Conservation (phyloP, 2,329 filamentous ascomycete genomes). For the Reticulascus tulasneorum region DNA sequence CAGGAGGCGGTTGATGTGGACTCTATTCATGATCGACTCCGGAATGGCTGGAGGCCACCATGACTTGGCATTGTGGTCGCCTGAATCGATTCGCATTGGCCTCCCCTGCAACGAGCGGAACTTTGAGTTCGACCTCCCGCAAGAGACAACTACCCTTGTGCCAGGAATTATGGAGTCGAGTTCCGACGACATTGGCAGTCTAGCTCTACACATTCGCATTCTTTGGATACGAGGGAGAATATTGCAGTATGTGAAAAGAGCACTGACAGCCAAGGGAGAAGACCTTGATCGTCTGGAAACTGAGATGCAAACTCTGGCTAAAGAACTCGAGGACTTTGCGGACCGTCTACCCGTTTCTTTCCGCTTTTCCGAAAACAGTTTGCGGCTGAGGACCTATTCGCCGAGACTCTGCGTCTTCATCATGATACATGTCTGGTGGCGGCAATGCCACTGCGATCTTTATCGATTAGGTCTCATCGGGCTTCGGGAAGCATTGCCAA, state of each 20-base stretch:
- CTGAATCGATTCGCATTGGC: slow-evolving; percentile 39
- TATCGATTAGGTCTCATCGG: slow-evolving; percentile 50
- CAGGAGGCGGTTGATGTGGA: slow-evolving; percentile 44
- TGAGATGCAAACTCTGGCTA: slow-evolving; percentile 41
- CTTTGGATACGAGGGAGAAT: slow-evolving; percentile 52
- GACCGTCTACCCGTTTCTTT: slow-evolving; percentile 51
- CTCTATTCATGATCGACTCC: slow-evolving; percentile 43
- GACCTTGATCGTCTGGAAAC: slow-evolving; percentile 29
- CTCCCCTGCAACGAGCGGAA: slow-evolving; percentile 42
- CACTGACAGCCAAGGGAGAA: slow-evolving; percentile 34
- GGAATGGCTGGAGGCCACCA: slow-evolving; percentile 41
- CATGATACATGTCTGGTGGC: slow-evolving; percentile 59
- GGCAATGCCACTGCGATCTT: slow-evolving; percentile 54
- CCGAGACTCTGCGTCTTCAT: slow-evolving; percentile 53
- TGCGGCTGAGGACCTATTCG: slow-evolving; percentile 53
- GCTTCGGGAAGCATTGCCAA: slow-evolving; percentile 47
- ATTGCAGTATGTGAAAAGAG: slow-evolving; percentile 48
- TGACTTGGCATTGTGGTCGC: slow-evolving; percentile 42
- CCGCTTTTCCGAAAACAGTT: slow-evolving; percentile 53
- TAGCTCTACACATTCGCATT: slow-evolving; percentile 54
- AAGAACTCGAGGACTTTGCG: slow-evolving; percentile 50
- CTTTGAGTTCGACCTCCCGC: slow-evolving; percentile 52
- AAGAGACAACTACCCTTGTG: slow-evolving; percentile 44
- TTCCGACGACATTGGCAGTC: slow-evolving; percentile 50
- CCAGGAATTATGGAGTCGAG: slow-evolving; percentile 40